These are phyloP conservation scores for Metschnikowia reukaufii DNA, from an alignment of 805 yeast genomes.

Conservation along the genomic window DNA sequence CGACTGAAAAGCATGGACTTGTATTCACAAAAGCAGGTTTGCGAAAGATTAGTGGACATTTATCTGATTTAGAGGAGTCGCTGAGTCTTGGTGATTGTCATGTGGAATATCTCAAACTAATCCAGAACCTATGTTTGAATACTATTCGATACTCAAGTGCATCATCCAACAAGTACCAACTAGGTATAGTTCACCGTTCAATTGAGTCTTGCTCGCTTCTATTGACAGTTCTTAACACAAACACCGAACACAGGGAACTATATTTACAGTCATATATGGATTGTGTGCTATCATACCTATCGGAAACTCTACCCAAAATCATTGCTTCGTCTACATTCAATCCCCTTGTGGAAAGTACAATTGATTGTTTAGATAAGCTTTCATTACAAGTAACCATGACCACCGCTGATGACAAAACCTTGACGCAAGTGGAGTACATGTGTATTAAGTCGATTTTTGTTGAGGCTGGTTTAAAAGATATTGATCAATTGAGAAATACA, in stretches of 20 bases:
- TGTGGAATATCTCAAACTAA: conserved; percentile 16
- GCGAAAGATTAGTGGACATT: conserved; percentile 1
- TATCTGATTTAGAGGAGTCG: conserved; percentile 4
- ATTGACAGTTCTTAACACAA: conserved; percentile 42
- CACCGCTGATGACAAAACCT: conserved; percentile 44
- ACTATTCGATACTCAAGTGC: conserved; percentile 24
- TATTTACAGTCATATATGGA: conserved; percentile 46
- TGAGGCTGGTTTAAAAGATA: conserved; percentile 23
- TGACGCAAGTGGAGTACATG: conserved; percentile 62
- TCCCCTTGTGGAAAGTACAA: conserved; percentile 1
- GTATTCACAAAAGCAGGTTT: conserved; percentile 8
- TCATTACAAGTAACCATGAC: conserved; percentile 16
- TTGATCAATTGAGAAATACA: conserved; percentile 28
- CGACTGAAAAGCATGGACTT: not conserved
- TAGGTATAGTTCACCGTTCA: conserved; percentile 24
- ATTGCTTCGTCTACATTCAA: conserved; percentile 17
- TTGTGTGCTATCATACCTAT: conserved; percentile 41
- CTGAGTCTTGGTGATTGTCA: conserved; percentile 23
- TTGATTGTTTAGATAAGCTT: conserved; percentile 14
- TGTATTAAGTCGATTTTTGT: conserved; percentile 42
- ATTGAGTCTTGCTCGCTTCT: conserved; percentile 37
- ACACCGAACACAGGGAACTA: conserved; percentile 43
- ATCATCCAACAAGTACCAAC: not conserved
- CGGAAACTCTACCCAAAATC: conserved; percentile 31
- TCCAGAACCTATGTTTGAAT: conserved; percentile 29